These are phyloP conservation scores for Paraleonurus japonicus DNA, from an alignment of 257 asterid species.

Conservation along the genomic window DNA sequence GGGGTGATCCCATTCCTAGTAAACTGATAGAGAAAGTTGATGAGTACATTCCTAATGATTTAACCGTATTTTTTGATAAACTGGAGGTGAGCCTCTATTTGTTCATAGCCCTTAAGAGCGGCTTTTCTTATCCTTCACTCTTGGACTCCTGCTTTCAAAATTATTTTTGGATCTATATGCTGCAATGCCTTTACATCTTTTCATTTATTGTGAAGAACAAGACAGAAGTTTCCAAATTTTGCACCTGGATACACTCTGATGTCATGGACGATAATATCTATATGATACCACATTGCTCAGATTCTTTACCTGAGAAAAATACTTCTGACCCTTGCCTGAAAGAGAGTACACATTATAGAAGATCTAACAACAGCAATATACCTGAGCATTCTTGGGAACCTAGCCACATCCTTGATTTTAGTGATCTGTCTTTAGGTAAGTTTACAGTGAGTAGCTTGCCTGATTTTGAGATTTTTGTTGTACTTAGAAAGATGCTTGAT, in stretches of 20 bases:
- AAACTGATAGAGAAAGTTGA: conserved; percentile 73
- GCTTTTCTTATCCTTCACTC: conserved; percentile 11
- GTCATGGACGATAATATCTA: conserved; percentile 93
- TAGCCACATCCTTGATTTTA: conserved; percentile 83
- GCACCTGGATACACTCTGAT: conserved; percentile 94
- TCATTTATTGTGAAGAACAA: conserved; percentile 43
- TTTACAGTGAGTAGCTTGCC: conserved; percentile 17
- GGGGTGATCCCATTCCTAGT: conserved; percentile 93
- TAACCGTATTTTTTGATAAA: conserved; percentile 38
- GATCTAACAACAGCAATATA: conserved; percentile 29
- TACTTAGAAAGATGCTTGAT: neutral
- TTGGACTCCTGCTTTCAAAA: conserved; percentile 9
- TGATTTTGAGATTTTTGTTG: neutral
- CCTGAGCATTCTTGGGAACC: conserved; percentile 58
- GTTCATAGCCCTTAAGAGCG: conserved; percentile 1
- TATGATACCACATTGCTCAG: conserved; percentile 49
- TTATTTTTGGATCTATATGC: conserved; percentile 7
- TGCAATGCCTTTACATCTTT: conserved; percentile 13
- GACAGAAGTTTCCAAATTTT: conserved; percentile 40
- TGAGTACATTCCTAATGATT: conserved; percentile 73
- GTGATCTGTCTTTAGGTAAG: conserved; percentile 81
- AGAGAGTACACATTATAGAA: conserved; percentile 25
- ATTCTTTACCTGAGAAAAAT: conserved; percentile 37
- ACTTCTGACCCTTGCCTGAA: conserved; percentile 35
- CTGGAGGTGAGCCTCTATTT: conserved; percentile 50